Percentiles rank a stretch among this genome's conserved stretches.
Evolutionary conservation across 495 filamentous ascomycete genomes (phyloP).

Genomic region (Penicilliopsis zonata): DNA sequence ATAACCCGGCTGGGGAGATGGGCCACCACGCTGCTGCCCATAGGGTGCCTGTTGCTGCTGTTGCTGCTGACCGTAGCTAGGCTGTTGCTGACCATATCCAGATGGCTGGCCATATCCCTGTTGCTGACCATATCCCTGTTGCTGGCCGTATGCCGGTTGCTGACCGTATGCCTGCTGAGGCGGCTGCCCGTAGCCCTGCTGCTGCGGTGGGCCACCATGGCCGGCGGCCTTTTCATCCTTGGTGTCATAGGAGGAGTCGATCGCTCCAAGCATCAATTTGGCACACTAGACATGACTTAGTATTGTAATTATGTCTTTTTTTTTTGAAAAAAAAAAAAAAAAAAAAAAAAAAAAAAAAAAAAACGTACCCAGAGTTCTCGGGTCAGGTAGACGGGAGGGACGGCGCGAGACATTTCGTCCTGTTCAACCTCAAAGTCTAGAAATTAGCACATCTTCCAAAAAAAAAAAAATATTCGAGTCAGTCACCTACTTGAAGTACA

Average conservation of each 20-base stretch:
- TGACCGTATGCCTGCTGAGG: constrained; percentile 13
- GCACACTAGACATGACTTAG: constrained; percentile 30
- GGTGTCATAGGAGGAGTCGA: constrained; percentile 52
- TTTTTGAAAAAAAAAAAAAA: background rate
- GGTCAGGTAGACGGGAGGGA: constrained; percentile 45
- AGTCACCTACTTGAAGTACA: constrained; percentile 68
- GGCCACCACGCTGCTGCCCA: constrained; percentile 1
- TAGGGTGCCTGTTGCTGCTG: constrained; percentile 8
- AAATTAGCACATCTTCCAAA: background rate
- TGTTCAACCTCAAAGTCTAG: constrained; percentile 54
- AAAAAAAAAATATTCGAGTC: too few species aligned
- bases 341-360: background rate
- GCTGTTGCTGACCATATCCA: background rate
- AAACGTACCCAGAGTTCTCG: constrained; percentile 23
- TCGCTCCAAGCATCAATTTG: constrained; percentile 60
- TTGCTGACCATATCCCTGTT: constrained; percentile 12
- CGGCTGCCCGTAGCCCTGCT: constrained; percentile 10
- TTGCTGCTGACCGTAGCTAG: constrained; percentile 3
- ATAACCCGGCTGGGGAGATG: constrained; percentile 8
- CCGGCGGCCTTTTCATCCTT: constrained; percentile 45
- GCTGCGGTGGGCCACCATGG: constrained; percentile 9
- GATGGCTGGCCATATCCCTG: constrained; percentile 8
- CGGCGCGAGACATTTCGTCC: constrained; percentile 47
- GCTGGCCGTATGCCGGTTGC: constrained; percentile 22
- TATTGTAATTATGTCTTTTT: background rate